Percentiles rank a stretch among this genome's conserved stretches.
Evolutionary conservation across 2,329 filamentous ascomycete genomes (phyloP).

Genomic region (Cytospora chrysosperma): DNA sequence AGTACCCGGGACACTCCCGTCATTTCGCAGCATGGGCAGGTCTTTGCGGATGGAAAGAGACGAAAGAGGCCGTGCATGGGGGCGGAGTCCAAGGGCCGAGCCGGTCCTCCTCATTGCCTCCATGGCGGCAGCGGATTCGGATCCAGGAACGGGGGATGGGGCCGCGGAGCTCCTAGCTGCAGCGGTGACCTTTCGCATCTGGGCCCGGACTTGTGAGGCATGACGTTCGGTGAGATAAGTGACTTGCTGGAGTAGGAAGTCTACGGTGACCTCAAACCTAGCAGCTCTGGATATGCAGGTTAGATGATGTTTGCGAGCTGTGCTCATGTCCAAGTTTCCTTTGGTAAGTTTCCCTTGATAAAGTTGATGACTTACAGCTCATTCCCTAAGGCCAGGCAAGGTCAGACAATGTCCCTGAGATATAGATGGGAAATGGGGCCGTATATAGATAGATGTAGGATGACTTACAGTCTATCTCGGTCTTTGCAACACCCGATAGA

Average conservation of each 20-base stretch:
- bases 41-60: constrained; percentile 58
- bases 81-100: constrained; percentile 35
- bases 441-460: background rate
- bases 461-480: constrained; percentile 78
- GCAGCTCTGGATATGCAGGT: constrained; percentile 53
- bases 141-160: constrained; percentile 56
- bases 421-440: background rate
- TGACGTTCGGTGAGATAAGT: constrained; percentile 92
- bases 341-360: constrained; percentile 22
- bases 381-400: constrained; percentile 57
- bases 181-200: constrained; percentile 73
- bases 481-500: constrained; percentile 76
- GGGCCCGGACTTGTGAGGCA: constrained; percentile 82
- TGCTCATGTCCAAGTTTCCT: constrained; percentile 11
- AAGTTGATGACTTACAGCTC: constrained; percentile 58
- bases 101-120: constrained; percentile 53
- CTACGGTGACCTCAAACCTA: constrained; percentile 78
- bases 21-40: constrained; percentile 51
- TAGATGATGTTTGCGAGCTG: background rate
- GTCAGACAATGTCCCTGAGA: constrained; percentile 19
- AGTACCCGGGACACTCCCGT: constrained; percentile 44
- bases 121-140: constrained; percentile 40
- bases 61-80: constrained; percentile 48
- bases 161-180: constrained; percentile 54
- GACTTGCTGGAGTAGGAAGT: constrained; percentile 89